Evolutionary conservation across 306 rosid species (phyloP), one percentile per base, ranked within the genome.

Genomic region (Notholithocarpus densiflorus): DNA sequence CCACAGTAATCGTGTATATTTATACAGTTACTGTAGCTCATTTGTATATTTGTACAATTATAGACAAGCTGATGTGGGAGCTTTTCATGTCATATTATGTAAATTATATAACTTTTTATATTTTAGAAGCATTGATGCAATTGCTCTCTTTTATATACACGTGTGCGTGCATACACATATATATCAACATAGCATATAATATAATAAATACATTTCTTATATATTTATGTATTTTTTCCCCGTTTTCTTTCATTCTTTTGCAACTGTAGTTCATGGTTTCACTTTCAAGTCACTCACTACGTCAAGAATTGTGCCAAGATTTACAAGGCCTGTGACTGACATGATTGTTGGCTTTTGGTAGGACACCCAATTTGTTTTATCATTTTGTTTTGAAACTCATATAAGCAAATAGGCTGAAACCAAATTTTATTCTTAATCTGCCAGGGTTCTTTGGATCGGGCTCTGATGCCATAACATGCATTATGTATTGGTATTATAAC

Each of bases 401-500:
- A 37, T 60, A 66, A 43, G 31, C 56, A 73, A 76, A 57, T 80
- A 56, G 17, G 37, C 79, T 77, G 45, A 75, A 76, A 73, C 60
- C 43, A 64, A 79, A 45, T 60, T 75, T 45, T 73, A 1, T n/a
- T 79, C 66, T 8, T 75, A 54, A 74, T 82, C 79, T 74, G 70
- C 79, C 85, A 91, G 98, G 98, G 97, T 95, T 88, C 99, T 59
- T 95, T 98, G 32, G 99, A 95, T 77, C 94, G 99, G 52, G 84
- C 99, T 48, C 83, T 93, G 81, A 95, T 93, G 98, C 89, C 98
- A 56, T 91, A 89, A 68, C 99, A 98, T 21, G 78, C 84, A 27
- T 83, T 93, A 73, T 90, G 99, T 68, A 93, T 93, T 56, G 96
- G 98, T 68, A 89, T 93, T 77, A 90, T 93, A 77, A 20, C 90